Evolutionary conservation across 306 rosid species (phyloP), one percentile per base, ranked within the genome.

Genomic region (Prunus salicina): DNA sequence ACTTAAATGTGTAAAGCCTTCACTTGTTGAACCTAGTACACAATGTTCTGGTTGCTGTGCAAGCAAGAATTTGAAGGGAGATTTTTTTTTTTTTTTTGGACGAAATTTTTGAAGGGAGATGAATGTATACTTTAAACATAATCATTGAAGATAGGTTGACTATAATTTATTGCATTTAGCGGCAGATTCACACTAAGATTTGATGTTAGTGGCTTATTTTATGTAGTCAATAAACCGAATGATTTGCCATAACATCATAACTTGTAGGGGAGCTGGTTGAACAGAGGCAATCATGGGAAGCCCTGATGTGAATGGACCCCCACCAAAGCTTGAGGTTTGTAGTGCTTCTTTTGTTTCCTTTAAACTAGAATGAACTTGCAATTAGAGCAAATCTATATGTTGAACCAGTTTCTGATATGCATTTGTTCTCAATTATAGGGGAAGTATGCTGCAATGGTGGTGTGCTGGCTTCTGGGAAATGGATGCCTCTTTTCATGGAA

Each of bases 401-500:
- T 71, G 19, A 10, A 18, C 12, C 18, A 58, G 32, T 11, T 47
- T 83, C 69, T 82, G 20, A 68, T 75, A 38, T 71, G 7, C 25
- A 56, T 67, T 71, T 47, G 77, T 13, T 47, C 16, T 41, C 58
- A 14, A 22, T 79, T 0, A 55, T 82, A 94, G 98, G 96, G 97
- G 24, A 94, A 87, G 68, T 70, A 19, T 83, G 73, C 75, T 73
- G 96, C 96, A 67, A 80, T 82, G 50, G 45, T 73, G 1, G 85
- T 90, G 0, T 94, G 98, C 56, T 94, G 93, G 93, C 84, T 94
- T 86, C 98, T 94, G 69, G 98, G 98, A 55, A 94, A 85, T 66
- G 96, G 98, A 13, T 84, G 91, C 62, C 97, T 94, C 71, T 86
- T 92, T 76, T 72, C 96, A 25, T 94, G 98, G 97, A 92, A 92